These are phyloP conservation scores for Teratosphaeria zuluensis DNA, from an alignment of 2,329 filamentous ascomycete genomes.

Conservation along the genomic window DNA sequence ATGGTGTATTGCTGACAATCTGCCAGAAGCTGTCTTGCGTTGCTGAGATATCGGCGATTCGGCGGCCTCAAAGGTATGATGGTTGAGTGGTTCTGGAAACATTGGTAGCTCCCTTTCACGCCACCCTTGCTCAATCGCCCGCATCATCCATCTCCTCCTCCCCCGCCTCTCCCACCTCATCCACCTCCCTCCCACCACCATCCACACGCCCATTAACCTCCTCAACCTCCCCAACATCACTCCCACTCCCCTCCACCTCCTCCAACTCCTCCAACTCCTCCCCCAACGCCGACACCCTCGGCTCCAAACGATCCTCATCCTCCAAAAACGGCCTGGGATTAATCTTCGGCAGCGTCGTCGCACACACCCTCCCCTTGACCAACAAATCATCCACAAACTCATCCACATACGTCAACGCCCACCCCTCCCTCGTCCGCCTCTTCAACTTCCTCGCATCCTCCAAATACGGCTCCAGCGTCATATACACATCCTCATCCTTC, in stretches of 20 bases:
- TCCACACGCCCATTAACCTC: constrained; percentile 10
- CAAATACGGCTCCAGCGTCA: constrained; percentile 69
- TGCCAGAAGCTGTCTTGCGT: background rate
- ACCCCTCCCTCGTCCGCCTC: constrained; percentile 63
- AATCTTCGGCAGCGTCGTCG: constrained; percentile 86
- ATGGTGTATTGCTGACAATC: background rate
- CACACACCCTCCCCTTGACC: constrained; percentile 80
- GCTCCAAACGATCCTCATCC: constrained; percentile 79
- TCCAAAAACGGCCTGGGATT: constrained; percentile 72
- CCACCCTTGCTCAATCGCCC: constrained; percentile 12
- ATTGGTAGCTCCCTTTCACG: background rate
- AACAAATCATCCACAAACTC: constrained; percentile 90
- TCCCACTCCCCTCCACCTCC: constrained; percentile 38
- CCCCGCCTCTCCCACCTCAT: constrained; percentile 3
- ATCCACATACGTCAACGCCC: constrained; percentile 71
- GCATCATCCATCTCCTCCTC: constrained; percentile 13
- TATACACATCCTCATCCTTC: constrained; percentile 73
- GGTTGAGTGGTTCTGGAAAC: background rate
- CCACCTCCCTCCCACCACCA: constrained; percentile 6
- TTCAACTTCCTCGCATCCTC: constrained; percentile 76
- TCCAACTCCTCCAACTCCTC: constrained; percentile 64
- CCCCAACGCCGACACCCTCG: constrained; percentile 71
- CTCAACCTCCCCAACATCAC: constrained; percentile 1
- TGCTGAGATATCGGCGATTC: too few relatives aligned
- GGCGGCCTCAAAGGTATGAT: too few relatives aligned